Base-by-base conservation (phyloP, 768 basidiomycete species). In the Lactarius evosmus region DNA sequence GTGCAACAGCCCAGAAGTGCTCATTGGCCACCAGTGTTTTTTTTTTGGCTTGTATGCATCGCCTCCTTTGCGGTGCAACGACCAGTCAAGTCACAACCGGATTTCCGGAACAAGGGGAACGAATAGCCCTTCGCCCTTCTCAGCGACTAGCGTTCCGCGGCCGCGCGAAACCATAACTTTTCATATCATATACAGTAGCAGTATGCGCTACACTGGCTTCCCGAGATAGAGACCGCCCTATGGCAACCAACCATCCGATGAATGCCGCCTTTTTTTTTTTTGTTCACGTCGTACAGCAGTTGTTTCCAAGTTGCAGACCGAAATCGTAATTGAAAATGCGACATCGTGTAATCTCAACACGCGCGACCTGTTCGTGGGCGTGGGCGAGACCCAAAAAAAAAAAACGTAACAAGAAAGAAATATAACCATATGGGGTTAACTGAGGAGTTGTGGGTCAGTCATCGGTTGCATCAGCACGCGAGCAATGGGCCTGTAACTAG, bases 381-480 rank as follows among this genome's bases (percentile, higher is more conserved):
- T n/a, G n/a, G n/a, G n/a, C n/a, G n/a, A n/a, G 17, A 38, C 38
- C 16, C 38, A 38, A 38, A 49, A 49, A 49, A 49, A 29, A 46
- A 55, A 61, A 29, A 65, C 64, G 64, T 65, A 65, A 65, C 17
- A 7, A 33, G 7, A 17, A 2, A 59, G 16, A 53, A 65, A 65
- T 65, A 65, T 65, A 65, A 29, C 64, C 55, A 51, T 65, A 56
- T 53, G 60, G 63, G 58, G 63, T 54, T 61, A 60, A 29, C 57
- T 32, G 49, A 33, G n/a, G 54, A 22, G n/a, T 33, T 19, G 32
- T 22, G 33, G 11, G 54, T 55, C 19, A 34, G 54, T 55, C 19
- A 34, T 54, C 27, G 53, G 53, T 33, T 44, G 41, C 33, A 34
- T 54, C 6, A n/a, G 33, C 32, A 34, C 54, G 54, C 34, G 34